These are phyloP conservation scores for Arachis hypogaea DNA, from an alignment of 306 rosid species.

Conservation along the genomic window DNA sequence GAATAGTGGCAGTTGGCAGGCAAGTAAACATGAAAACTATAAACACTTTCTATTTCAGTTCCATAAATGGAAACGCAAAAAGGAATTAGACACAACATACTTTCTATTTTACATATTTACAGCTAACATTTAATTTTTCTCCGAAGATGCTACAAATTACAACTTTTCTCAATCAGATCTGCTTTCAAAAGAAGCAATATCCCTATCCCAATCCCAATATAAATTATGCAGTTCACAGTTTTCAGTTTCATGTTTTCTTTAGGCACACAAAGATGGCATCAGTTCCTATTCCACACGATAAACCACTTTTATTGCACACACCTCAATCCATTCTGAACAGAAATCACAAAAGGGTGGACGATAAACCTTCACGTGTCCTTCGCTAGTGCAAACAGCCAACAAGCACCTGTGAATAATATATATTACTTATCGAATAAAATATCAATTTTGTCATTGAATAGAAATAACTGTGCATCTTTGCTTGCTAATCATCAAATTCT, in stretches of 20 bases:
- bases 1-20: neutral
- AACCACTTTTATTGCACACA: constrained; percentile 36
- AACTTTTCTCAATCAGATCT: constrained; percentile 2
- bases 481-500: neutral
- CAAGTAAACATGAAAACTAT: constrained; percentile 26
- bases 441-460: constrained; percentile 33
- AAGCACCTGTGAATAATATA: constrained; percentile 55
- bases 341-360: constrained; percentile 83
- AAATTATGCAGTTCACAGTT: constrained; percentile 14
- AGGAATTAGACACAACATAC: neutral
- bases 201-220: constrained; percentile 16
- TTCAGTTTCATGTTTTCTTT: constrained; percentile 13
- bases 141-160: constrained; percentile 15
- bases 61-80: constrained; percentile 6
- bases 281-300: constrained; percentile 22
- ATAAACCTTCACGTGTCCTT: constrained; percentile 78
- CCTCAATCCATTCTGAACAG: constrained; percentile 92
- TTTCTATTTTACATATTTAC: neutral
- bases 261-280: constrained; percentile 24
- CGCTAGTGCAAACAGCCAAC: constrained; percentile 80
- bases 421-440: neutral
- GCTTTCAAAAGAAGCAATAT: neutral
- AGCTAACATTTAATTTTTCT: neutral
- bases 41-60: neutral
- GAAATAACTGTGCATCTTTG: neutral